Evolutionary conservation across 1,284 basidiomycete species (phyloP).

Genomic region (Heterobasidion annosum): DNA sequence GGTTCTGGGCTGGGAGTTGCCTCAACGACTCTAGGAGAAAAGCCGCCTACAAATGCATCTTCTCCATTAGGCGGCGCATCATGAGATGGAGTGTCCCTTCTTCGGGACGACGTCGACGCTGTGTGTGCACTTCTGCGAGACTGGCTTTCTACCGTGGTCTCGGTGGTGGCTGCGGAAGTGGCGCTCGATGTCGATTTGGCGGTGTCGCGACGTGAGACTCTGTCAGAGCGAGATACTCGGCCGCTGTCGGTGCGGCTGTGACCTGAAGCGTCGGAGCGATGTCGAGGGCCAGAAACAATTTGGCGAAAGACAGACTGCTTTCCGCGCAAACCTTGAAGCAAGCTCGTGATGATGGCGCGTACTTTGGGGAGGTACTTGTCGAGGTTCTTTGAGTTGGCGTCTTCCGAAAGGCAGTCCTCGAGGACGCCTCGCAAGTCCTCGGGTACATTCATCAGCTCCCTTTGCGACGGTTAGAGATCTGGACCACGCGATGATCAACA

Average conservation of each 20-base stretch:
- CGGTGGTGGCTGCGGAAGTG: constrained; percentile 4
- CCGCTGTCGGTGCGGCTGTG: constrained; percentile 45
- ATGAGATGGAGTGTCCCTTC: constrained; percentile 22
- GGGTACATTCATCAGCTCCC: constrained; percentile 85
- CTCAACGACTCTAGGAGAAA: constrained; percentile 21
- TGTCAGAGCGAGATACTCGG: constrained; percentile 33
- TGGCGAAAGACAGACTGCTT: constrained; percentile 82
- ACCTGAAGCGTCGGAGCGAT: constrained; percentile 36
- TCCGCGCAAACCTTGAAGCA: constrained; percentile 84
- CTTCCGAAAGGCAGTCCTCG: constrained; percentile 86
- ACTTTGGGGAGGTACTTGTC: constrained; percentile 89
- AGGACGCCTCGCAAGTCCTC: constrained; percentile 84
- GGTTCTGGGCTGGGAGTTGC: constrained; percentile 6
- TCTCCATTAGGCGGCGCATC: constrained; percentile 19
- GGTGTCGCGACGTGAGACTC: constrained; percentile 13
- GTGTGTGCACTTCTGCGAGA: constrained; percentile 13
- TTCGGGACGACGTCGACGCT: constrained; percentile 11
- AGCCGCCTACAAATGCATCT: constrained; percentile 43
- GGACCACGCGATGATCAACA: constrained; percentile 1
- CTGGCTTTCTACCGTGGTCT: constrained; percentile 7
- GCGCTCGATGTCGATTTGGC: constrained; percentile 3
- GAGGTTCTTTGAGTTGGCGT: constrained; percentile 79
- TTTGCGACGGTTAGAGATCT: constrained; percentile 21
- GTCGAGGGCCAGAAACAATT: constrained; percentile 51
- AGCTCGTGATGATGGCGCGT: constrained; percentile 86